These are phyloP conservation scores for Sugiyamaella paludigena DNA, from an alignment of 1,139 yeast genomes.

Conservation along the genomic window DNA sequence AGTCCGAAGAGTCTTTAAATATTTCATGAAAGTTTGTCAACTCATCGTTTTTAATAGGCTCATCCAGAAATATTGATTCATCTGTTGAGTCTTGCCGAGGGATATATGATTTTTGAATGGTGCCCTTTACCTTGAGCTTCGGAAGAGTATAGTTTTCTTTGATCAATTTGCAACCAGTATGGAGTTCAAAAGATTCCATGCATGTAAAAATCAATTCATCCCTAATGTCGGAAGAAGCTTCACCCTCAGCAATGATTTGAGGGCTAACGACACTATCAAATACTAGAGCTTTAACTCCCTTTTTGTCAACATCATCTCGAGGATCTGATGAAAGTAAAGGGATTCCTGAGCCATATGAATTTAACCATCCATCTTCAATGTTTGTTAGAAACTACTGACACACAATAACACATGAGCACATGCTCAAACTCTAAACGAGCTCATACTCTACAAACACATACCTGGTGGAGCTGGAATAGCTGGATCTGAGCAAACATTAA, in stretches of 20 bases:
- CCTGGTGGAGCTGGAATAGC: conserved; percentile 57
- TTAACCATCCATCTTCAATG: conserved; percentile 20
- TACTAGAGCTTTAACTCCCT: conserved; percentile 61
- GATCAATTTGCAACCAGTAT: conserved; percentile 25
- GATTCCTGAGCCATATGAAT: background rate
- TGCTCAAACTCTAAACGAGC: too few relatives aligned
- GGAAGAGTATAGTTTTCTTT: conserved; percentile 32
- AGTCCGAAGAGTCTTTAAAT: background rate
- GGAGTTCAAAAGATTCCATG: conserved; percentile 35
- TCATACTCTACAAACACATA: conserved; percentile 53
- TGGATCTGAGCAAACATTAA: conserved; percentile 67
- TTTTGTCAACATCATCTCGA: conserved; percentile 59
- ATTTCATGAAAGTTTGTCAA: background rate
- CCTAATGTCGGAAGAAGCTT: conserved; percentile 57
- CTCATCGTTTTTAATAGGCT: background rate
- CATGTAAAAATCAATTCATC: conserved; percentile 58
- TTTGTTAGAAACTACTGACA: too few relatives aligned
- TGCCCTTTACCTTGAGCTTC: conserved; percentile 34
- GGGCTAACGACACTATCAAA: conserved; percentile 61
- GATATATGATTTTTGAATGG: conserved; percentile 16
- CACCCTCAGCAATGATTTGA: conserved; percentile 40
- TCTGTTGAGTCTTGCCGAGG: background rate
- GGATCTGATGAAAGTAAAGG: conserved; percentile 54
- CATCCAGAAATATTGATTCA: conserved; percentile 5
- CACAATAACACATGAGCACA: too few relatives aligned